Base-by-base conservation (phyloP, 805 yeast genomes). In the Schwanniomyces vanrijiae region DNA sequence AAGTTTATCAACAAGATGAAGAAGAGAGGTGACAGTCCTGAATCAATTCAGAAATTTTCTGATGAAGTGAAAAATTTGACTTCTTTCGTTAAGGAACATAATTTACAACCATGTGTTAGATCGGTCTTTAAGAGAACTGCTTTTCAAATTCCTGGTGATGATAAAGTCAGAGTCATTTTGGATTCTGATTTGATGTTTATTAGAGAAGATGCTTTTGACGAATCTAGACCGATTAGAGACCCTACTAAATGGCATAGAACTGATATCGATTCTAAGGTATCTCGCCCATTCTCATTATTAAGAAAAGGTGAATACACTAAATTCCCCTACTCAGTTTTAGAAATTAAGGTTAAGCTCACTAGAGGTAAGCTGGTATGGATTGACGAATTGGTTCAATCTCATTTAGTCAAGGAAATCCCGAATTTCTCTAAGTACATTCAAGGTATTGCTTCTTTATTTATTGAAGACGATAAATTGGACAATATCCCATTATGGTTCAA, bases 81-180 rank as follows among this genome's bases (percentile, higher is more conserved):
- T 59, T 64, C 69, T 11, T 87, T 84, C 59, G 85, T 92, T 51
- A 62, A 67, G 35, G 82, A 82, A 44, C 76, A 83, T 55, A 78
- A 82, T 50, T 75, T 92, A 53, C 88, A 89, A 67, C 99, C 99
- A 11, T 81, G 88, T 33, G 69, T 94, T 63, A 83, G 98, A 71
- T 81, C 97, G 9, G 81, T 85, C 31, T 90, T 88, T 71, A 88
- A 90, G 37, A 80, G 98, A 66, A 88, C 96, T 5, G 98, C 98
- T 2, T 92, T 94, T 75, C 97, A 92, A 75, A 92, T 92, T 58
- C 99, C 99, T 2, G 97, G 97, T 48, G 98, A 94, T 64, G 95
- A 91, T 64, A 81, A 92, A 60, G 86, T 91, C 33, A 83, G 98
- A 64, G 84, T 94, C 50, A 84, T 88, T 38, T 88, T 92, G 53